Conservation (phyloP, 805 yeast species). For the Starmera quercuum region DNA sequence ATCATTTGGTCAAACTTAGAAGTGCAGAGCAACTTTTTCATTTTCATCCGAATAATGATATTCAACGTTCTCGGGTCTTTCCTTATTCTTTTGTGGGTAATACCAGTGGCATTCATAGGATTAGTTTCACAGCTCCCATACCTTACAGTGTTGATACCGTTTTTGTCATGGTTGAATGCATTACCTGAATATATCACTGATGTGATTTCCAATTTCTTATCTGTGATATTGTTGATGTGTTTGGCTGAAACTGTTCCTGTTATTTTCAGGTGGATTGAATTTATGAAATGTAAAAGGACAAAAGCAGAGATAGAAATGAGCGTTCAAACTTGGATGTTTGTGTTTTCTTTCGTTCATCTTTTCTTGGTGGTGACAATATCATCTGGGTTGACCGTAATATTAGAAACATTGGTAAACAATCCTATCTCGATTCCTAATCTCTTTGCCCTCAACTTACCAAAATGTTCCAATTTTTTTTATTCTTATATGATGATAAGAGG, state of each 20-base stretch:
- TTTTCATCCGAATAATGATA: constrained; percentile 29
- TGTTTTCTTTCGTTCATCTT: constrained; percentile 73
- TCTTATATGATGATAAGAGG: constrained; percentile 73
- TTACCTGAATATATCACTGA: constrained; percentile 48
- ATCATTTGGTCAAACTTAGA: constrained; percentile 63
- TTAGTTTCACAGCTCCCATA: constrained; percentile 68
- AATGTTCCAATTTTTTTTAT: constrained; percentile 79
- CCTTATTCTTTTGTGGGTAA: constrained; percentile 61
- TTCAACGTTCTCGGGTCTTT: constrained; percentile 40
- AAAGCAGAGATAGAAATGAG: constrained; percentile 60
- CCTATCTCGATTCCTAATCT: constrained; percentile 69
- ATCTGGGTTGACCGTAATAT: constrained; percentile 61
- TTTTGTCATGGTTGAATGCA: constrained; percentile 43
- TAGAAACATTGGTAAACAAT: constrained; percentile 53
- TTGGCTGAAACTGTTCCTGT: constrained; percentile 57
- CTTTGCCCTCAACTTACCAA: constrained; percentile 74
- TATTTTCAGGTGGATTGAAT: constrained; percentile 46
- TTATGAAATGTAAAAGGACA: constrained; percentile 51
- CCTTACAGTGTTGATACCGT: constrained; percentile 53
- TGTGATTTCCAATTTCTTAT: constrained; percentile 53
- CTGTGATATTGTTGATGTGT: constrained; percentile 56
- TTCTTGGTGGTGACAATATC: constrained; percentile 81
- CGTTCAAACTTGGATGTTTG: constrained; percentile 70
- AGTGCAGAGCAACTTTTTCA: constrained; percentile 27
- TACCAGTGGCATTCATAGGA: constrained; percentile 80